Conservation (phyloP, 805 yeast species). For the Ogataea trehaloabstinens region DNA sequence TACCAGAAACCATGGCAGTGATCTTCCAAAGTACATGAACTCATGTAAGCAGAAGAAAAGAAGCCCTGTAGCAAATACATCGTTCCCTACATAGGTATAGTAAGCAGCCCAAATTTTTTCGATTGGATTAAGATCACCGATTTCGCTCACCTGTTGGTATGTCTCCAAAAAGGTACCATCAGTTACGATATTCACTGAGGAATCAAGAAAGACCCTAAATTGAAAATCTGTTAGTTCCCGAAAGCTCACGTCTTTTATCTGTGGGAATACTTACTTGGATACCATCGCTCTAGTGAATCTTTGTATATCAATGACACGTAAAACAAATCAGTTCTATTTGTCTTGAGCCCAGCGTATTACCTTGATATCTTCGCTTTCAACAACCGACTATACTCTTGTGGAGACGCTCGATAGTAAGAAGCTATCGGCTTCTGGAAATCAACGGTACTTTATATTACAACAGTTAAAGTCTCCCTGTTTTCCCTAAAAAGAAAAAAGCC, state of each 20-base stretch:
- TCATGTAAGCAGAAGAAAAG: constrained; percentile 83
- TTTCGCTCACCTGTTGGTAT: constrained; percentile 23
- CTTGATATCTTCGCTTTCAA: too few relatives aligned
- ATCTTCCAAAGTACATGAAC: constrained; percentile 85
- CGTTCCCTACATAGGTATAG: constrained; percentile 83
- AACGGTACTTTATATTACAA: too few relatives aligned
- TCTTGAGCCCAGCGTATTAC: too few relatives aligned
- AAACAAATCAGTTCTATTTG: too few relatives aligned
- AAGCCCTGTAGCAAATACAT: constrained; percentile 87
- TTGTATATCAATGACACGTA: constrained; percentile 1
- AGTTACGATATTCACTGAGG: constrained; percentile 21
- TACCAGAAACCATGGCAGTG: constrained; percentile 87
- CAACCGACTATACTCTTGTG: too few relatives aligned
- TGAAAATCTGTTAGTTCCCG: too few relatives aligned
- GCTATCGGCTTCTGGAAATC: too few relatives aligned
- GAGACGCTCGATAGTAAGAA: too few relatives aligned
- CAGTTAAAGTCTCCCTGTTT: too few relatives aligned
- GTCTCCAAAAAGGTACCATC: constrained; percentile 23
- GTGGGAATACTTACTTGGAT: constrained; percentile 6
- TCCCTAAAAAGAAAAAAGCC: too few relatives aligned
- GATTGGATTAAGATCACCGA: constrained; percentile 40
- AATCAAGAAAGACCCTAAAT: constrained; percentile 27
- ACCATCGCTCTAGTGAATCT: constrained; percentile 5
- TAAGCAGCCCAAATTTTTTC: constrained; percentile 88
- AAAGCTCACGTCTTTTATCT: background rate